A percentile compares a stretch with the other conserved stretches of the same genome.
These are phyloP conservation scores for Talaromyces sp. DNA, from an alignment of 2,329 filamentous ascomycete genomes.

Conservation along the genomic window DNA sequence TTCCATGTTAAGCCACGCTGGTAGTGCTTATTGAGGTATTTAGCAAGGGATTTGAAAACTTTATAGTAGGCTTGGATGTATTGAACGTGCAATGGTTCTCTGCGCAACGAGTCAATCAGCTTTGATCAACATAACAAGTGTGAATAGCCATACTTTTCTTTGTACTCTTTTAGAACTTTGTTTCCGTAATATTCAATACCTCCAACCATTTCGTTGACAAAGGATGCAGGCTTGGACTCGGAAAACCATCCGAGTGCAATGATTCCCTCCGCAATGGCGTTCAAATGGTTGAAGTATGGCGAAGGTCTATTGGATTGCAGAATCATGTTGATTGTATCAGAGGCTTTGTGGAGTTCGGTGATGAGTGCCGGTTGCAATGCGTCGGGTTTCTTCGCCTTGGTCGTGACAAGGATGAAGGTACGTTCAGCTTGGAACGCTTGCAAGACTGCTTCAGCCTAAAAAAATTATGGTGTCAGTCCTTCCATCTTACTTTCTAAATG, in stretches of 20 bases:
- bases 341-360: slow-evolving; percentile 78
- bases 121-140: background rate
- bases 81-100: slow-evolving; percentile 73
- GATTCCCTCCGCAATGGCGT: slow-evolving; percentile 84
- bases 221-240: slow-evolving; percentile 75
- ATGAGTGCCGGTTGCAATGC: slow-evolving; percentile 68
- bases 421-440: slow-evolving; percentile 77
- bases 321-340: slow-evolving; percentile 72
- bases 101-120: slow-evolving; percentile 29
- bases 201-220: slow-evolving; percentile 75
- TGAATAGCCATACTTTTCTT: slow-evolving; percentile 60
- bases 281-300: slow-evolving; percentile 73
- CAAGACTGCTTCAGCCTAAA: slow-evolving; percentile 51
- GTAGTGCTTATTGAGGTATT: slow-evolving; percentile 82
- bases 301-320: slow-evolving; percentile 76
- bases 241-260: slow-evolving; percentile 88
- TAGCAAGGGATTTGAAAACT: slow-evolving; percentile 75
- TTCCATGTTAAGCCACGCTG: slow-evolving; percentile 82
- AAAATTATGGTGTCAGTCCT: slow-evolving; percentile 13
- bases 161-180: slow-evolving; percentile 84
- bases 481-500: background rate
- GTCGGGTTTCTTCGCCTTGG: slow-evolving; percentile 88
- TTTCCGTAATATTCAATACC: slow-evolving; percentile 94
- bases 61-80: slow-evolving; percentile 93
- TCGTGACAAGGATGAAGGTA: slow-evolving; percentile 80